Base-by-base conservation (phyloP, 768 basidiomycete species). In the Tricholoma saponaceum region DNA sequence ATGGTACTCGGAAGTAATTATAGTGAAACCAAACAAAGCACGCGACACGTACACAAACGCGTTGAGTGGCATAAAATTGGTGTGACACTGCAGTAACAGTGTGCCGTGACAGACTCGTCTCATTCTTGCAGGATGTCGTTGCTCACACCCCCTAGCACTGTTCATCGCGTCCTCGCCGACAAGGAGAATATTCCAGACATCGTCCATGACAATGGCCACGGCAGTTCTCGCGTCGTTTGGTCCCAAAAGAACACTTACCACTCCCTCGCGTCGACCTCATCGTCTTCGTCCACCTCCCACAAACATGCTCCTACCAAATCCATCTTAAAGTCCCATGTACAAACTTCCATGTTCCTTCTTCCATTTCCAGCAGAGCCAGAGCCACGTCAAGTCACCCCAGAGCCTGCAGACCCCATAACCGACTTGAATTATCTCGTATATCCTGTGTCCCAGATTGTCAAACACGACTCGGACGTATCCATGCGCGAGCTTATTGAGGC, bases 301-400 rank as follows among this genome's bases (percentile, higher is more conserved):
- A 76, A 73, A 51, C 68, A 72, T 14, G 74, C 63, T 13, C 88
- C 88, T 0, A 55, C 70, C 20, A 87, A 80, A 60, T 89, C 90
- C 6, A 92, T 92, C 57, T 78, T 92, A 33, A 92, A 92, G 71
- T 83, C 78, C 62, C 64, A 69, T n/a, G 62, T 62, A 51, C 65
- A 74, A 23, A 59, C 64, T 8, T 58, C 69, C 20, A 70, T 79
- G 20, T 68, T 77, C 0, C 47, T 50, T 10, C 16, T 50, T 2
- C 47, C 47, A 1, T 50, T 50, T 10, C 65, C 76, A 3, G 75
- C 82, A n/a, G 74, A 78, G 51, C 69, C 67, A n/a, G 72, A 70
- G 23, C 69, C 72, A 52, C 81, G 90, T 56, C 84, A 90, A 56
- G 70, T 76, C 13, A 92, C 91, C 0, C 92, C 91, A n/a, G 90